Conservation (phyloP, 1,284 basidiomycete species). For the Sphaerobolus stellatus region DNA sequence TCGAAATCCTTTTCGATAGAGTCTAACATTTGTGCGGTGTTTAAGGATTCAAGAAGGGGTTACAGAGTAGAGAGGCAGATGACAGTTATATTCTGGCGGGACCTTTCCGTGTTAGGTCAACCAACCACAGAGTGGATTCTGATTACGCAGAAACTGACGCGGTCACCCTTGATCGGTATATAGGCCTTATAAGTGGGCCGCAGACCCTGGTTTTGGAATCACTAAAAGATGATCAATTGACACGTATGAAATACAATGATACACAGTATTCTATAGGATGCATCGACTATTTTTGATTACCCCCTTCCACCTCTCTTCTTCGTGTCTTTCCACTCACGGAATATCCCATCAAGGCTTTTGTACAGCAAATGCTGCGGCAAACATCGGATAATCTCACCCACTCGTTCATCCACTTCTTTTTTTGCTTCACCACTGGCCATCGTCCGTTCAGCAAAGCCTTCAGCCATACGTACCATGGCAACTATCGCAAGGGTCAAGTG, state of each 20-base stretch:
- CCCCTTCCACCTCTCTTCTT: conserved; percentile 62
- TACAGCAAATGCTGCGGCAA: conserved; percentile 83
- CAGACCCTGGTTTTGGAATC: too few relatives aligned
- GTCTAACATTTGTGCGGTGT: conserved; percentile 35
- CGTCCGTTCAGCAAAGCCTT: conserved; percentile 77
- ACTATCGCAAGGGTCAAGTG: conserved; percentile 90
- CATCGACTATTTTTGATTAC: too few relatives aligned
- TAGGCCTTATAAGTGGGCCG: too few relatives aligned
- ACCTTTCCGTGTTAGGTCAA: too few relatives aligned
- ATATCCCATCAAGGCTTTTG: conserved; percentile 89
- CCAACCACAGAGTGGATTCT: too few relatives aligned
- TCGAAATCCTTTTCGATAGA: conserved; percentile 68
- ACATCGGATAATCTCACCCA: conserved; percentile 86
- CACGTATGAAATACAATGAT: too few relatives aligned
- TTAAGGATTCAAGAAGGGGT: conserved; percentile 8
- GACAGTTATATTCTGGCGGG: too few relatives aligned
- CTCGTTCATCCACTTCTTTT: conserved; percentile 70
- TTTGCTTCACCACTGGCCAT: conserved; percentile 62
- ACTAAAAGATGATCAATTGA: too few relatives aligned
- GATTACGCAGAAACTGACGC: too few relatives aligned
- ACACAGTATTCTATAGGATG: too few relatives aligned
- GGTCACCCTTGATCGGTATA: too few relatives aligned
- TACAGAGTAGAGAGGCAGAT: background rate
- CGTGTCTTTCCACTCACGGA: conserved; percentile 84
- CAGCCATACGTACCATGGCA: conserved; percentile 81